Conservation (phyloP, 139 green algal genomes). For the Chlorella sp. region DNA sequence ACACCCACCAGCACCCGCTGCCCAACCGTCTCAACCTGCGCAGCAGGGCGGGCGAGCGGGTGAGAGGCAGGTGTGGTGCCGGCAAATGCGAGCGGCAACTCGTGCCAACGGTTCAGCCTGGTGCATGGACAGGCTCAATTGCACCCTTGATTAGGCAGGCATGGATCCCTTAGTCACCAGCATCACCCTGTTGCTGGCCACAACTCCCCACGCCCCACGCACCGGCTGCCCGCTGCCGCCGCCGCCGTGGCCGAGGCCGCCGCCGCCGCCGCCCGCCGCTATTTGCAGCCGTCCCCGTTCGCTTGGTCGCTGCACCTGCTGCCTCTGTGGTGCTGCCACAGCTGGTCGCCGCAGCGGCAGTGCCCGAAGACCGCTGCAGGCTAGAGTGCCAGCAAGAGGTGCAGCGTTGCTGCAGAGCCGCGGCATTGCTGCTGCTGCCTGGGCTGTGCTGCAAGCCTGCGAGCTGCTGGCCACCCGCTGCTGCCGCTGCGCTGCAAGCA, state of each 20-base stretch:
- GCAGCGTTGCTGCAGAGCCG: neutral
- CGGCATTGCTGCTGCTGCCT: too few relatives aligned
- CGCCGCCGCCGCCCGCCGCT: conserved; percentile 23
- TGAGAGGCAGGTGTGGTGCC: neutral
- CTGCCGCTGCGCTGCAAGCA: neutral
- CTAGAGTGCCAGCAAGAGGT: neutral
- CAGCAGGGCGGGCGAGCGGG: too few relatives aligned
- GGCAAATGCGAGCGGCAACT: too few relatives aligned
- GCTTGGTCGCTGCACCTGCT: neutral
- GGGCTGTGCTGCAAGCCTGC: neutral
- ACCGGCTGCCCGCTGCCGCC: conserved; percentile 9
- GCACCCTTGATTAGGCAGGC: too few relatives aligned
- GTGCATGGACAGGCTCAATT: too few relatives aligned
- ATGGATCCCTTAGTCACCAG: too few relatives aligned
- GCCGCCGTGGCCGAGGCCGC: conserved; percentile 3
- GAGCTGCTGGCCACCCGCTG: neutral
- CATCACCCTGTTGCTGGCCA: too few relatives aligned
- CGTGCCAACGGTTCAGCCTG: too few relatives aligned
- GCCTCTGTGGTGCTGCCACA: neutral
- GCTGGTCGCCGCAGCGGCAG: neutral
- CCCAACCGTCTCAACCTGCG: conserved; percentile 59
- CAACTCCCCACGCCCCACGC: neutral
- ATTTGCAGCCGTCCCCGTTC: conserved; percentile 4
- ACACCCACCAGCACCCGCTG: conserved; percentile 61
- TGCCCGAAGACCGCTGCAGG: neutral